Evolutionary conservation across 208 protist genomes (phyloP), one percentile per base, ranked within the genome.

Genomic region (Lotmaria passim): DNA sequence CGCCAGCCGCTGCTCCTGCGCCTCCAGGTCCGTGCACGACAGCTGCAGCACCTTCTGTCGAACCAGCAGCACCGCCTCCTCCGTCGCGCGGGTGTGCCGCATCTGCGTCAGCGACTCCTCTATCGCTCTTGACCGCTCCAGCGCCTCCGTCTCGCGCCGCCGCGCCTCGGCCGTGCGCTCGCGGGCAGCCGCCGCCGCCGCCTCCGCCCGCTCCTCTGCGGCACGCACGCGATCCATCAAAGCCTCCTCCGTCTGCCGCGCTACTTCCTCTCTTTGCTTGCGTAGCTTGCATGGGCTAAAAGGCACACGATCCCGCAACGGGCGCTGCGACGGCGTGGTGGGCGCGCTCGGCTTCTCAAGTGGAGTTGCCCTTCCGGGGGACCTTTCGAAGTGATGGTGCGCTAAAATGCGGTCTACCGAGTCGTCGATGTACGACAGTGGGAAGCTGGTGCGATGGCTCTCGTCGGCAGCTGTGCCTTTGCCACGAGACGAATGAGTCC

Each of bases 1-100:
- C 2, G 26, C 28, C 23, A 56, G 64, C 43, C 28, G 21, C 53
- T 53, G 30, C 52, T 46, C 53, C 64, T 43, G 44, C 0, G 24
- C 28, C 53, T 21, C 53, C 39, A 62, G 41, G 15, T 61, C 64
- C 55, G 64, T 47, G 64, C 53, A 53, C 12, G 53, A 31, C 39
- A 26, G 34, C 50, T 61, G 41, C 53, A 55, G 41, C 31, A 39
- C 30, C 31, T 44, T 30, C 10, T 39, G 43, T 41, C 24, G 33
- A 3, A 31, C 23, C 44, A 34, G 23, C 31, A 57, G 48, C 0
- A 19, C 15, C 28, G 61, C 61, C 24, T 56, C 34, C n/a, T 26
- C 28, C 21, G 21, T 21, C 5, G 34, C 23, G 36, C 17, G 44
- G 21, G 17, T 14, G 23, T 31, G 19, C 17, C 28, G 41, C 47